A percentile compares a stretch with the other conserved stretches of the same genome.
These are phyloP conservation scores for Aspergillus sojae DNA, from an alignment of 2,329 filamentous ascomycete species.

Conservation along the genomic window DNA sequence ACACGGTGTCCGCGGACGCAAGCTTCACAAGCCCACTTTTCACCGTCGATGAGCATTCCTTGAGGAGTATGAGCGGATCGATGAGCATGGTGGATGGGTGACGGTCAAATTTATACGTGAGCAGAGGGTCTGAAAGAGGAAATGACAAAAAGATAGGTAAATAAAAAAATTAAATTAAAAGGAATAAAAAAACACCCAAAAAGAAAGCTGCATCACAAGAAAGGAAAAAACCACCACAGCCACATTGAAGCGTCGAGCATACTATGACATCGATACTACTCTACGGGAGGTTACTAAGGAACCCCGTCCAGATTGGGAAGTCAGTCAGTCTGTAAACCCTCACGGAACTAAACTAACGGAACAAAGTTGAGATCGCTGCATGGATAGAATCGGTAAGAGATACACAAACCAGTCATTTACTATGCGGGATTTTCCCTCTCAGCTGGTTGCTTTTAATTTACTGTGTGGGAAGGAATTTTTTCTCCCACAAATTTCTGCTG, in stretches of 20 bases:
- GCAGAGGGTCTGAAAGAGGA: conserved; percentile 14
- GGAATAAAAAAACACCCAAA: conserved; percentile 2
- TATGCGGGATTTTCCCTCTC: conserved; percentile 5
- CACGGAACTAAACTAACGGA: neutral
- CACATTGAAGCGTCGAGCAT: neutral
- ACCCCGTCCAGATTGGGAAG: neutral
- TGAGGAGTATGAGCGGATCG: conserved; percentile 10
- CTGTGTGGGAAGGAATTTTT: neutral
- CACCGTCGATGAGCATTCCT: conserved; percentile 81
- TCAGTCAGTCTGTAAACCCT: neutral
- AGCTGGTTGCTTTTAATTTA: neutral
- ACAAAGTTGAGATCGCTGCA: conserved; percentile 17
- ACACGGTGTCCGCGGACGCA: conserved; percentile 96
- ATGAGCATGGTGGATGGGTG: conserved; percentile 10
- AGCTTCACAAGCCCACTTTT: conserved; percentile 96
- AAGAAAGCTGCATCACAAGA: neutral
- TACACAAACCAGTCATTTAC: neutral
- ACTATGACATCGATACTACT: neutral
- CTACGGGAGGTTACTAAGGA: neutral
- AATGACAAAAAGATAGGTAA: conserved; percentile 14
- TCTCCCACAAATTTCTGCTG: neutral
- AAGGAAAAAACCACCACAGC: conserved; percentile 11
- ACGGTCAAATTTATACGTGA: conserved; percentile 21
- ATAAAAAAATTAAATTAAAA: conserved; percentile 8
- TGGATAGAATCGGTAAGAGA: conserved; percentile 9